Conservation (phyloP, 495 filamentous ascomycete genomes). For the Hypoxylon cercidicola region DNA sequence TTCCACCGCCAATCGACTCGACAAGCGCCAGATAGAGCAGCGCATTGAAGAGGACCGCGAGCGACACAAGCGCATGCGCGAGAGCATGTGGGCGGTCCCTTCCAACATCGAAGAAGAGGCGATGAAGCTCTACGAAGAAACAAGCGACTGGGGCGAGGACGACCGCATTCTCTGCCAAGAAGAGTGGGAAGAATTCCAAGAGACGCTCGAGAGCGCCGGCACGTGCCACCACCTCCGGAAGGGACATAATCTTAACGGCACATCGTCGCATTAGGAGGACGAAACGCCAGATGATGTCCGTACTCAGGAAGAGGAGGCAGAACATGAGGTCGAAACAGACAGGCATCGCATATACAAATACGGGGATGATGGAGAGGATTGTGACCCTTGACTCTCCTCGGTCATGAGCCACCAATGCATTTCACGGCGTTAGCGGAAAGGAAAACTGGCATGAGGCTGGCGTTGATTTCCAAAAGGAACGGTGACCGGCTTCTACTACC, state of each 20-base stretch:
- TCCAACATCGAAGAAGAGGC: conserved; percentile 74
- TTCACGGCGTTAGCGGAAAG: conserved; percentile 11
- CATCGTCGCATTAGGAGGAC: conserved; percentile 32
- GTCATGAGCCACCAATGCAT: conserved; percentile 13
- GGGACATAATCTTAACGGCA: conserved; percentile 11
- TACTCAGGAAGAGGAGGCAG: background rate
- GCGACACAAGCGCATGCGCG: conserved; percentile 87
- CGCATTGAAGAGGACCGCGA: conserved; percentile 97
- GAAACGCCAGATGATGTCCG: background rate
- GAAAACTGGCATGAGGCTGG: conserved; percentile 15
- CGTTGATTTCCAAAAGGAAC: conserved; percentile 7
- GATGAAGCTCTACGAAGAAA: conserved; percentile 75
- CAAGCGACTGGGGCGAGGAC: conserved; percentile 84
- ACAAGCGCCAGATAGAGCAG: conserved; percentile 91
- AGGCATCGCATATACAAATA: too few species aligned
- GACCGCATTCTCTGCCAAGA: conserved; percentile 78
- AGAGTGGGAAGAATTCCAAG: conserved; percentile 70
- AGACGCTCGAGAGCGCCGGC: conserved; percentile 18
- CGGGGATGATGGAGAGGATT: too few species aligned
- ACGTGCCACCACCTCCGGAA: conserved; percentile 23
- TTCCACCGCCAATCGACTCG: conserved; percentile 61
- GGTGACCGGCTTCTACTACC: too few species aligned
- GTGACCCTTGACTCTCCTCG: too few species aligned
- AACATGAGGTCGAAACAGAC: too few species aligned
- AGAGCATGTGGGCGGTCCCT: conserved; percentile 88